These are phyloP conservation scores for Ophiosphaerella herpotricha DNA, from an alignment of 2,329 filamentous ascomycete species.

Conservation along the genomic window DNA sequence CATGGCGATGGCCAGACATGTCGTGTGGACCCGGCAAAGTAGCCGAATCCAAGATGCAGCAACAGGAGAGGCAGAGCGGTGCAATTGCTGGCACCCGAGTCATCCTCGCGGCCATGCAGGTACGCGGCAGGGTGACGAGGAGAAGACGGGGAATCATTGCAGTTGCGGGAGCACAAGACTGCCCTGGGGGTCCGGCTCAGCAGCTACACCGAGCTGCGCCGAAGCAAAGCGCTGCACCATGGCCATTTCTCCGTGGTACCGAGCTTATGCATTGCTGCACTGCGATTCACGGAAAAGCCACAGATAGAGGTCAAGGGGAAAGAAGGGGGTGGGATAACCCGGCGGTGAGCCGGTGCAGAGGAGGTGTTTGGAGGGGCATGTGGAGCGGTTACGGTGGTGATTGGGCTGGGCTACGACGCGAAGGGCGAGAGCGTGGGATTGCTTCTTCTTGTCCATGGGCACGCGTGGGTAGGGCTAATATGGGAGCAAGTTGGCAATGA, in stretches of 20 bases:
- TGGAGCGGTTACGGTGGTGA: neutral
- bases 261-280: slow-evolving; percentile 20
- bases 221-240: slow-evolving; percentile 31
- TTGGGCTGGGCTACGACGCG: slow-evolving; percentile 17
- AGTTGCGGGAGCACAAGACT: slow-evolving; percentile 5
- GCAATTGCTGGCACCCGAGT: slow-evolving; percentile 6
- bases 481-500: slow-evolving; percentile 2
- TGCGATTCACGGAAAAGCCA: slow-evolving; percentile 19
- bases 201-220: slow-evolving; percentile 14
- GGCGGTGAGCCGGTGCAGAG: neutral
- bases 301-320: slow-evolving; percentile 8
- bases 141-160: slow-evolving; percentile 9
- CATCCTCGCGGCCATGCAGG: slow-evolving; percentile 13
- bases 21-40: neutral
- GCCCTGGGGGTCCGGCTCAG: slow-evolving; percentile 15
- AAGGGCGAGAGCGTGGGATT: slow-evolving; percentile 26
- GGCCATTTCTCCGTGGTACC: slow-evolving; percentile 24
- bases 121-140: slow-evolving; percentile 9
- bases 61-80: neutral
- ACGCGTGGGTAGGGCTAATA: slow-evolving; percentile 12
- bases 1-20: neutral
- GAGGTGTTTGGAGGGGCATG: too few species aligned
- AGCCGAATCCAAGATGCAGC: neutral
- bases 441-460: neutral
- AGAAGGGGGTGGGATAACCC: slow-evolving; percentile 1